Conservation (phyloP, 768 basidiomycete species). For the Serendipita sp. region DNA sequence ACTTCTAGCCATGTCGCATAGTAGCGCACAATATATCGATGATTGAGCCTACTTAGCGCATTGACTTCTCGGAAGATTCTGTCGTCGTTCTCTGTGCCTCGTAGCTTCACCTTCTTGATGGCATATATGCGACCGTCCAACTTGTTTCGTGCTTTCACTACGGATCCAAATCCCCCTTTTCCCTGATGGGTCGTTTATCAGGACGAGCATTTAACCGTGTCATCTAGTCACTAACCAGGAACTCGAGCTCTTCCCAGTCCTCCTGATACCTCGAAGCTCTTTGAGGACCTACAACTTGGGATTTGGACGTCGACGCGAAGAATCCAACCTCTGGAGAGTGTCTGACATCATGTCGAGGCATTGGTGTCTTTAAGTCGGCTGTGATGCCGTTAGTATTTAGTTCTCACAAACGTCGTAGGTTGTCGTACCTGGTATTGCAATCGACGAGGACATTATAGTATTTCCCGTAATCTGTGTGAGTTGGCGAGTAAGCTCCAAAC, state of each 20-base stretch:
- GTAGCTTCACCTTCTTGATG: conserved; percentile 79
- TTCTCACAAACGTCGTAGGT: conserved; percentile 1
- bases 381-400: background rate
- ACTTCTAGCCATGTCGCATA: conserved; percentile 84
- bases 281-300: conserved; percentile 9
- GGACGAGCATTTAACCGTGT: conserved; percentile 3
- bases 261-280: conserved; percentile 59
- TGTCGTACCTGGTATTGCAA: background rate
- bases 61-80: conserved; percentile 87
- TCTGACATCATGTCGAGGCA: conserved; percentile 26
- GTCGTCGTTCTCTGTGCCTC: conserved; percentile 58
- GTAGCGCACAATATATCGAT: conserved; percentile 83
- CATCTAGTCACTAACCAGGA: conserved; percentile 34
- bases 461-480: background rate
- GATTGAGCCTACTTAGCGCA: conserved; percentile 70
- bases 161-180: conserved; percentile 80
- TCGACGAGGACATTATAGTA: background rate
- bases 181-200: conserved; percentile 31
- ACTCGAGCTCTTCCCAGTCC: conserved; percentile 86
- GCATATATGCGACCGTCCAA: conserved; percentile 76
- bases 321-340: conserved; percentile 52
- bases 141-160: conserved; percentile 83
- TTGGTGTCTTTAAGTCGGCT: conserved; percentile 33
- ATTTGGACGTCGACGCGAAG: conserved; percentile 25
- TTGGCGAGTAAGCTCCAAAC: background rate